A percentile compares a stretch with the other conserved stretches of the same genome.
Evolutionary conservation across 1,284 basidiomycete species (phyloP).

Genomic region (Heterobasidion irregulare): DNA sequence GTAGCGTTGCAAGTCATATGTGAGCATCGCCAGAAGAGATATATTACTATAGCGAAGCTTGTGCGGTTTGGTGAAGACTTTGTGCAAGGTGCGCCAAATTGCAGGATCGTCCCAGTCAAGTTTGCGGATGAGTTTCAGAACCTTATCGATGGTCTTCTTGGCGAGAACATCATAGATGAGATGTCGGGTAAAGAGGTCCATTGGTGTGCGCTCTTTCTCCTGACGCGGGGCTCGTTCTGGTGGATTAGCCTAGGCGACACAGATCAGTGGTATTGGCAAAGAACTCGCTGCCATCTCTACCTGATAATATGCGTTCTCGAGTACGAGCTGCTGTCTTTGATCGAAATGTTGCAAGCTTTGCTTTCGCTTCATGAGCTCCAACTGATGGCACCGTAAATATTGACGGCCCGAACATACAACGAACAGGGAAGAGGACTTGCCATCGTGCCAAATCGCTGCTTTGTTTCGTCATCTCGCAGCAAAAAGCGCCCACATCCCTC

Average conservation of each 20-base stretch:
- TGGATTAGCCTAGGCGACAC: slow-evolving; percentile 76
- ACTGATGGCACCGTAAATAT: slow-evolving; percentile 32
- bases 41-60: slow-evolving; percentile 92
- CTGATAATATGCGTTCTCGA: slow-evolving; percentile 99
- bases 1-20: slow-evolving; percentile 90
- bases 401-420: slow-evolving; percentile 1
- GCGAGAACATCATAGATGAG: slow-evolving; percentile 87
- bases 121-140: slow-evolving; percentile 86
- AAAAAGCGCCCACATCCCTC: slow-evolving; percentile 95
- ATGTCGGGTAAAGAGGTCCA: slow-evolving; percentile 91
- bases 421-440: slow-evolving; percentile 36
- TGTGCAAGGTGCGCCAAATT: slow-evolving; percentile 49
- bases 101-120: slow-evolving; percentile 87
- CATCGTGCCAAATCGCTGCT: slow-evolving; percentile 79
- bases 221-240: slow-evolving; percentile 85
- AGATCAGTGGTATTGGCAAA: neutral
- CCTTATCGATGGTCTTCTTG: slow-evolving; percentile 90
- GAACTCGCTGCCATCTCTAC: slow-evolving; percentile 28
- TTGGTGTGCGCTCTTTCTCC: slow-evolving; percentile 79
- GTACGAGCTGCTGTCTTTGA: slow-evolving; percentile 78
- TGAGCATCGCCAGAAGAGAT: slow-evolving; percentile 86
- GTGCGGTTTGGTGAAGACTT: slow-evolving; percentile 94
- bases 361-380: slow-evolving; percentile 93
- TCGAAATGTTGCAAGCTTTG: slow-evolving; percentile 91
- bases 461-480: slow-evolving; percentile 81